Base-by-base conservation (phyloP, 371 early-diverging fungal species). In the Dichotomocladium elegans region DNA sequence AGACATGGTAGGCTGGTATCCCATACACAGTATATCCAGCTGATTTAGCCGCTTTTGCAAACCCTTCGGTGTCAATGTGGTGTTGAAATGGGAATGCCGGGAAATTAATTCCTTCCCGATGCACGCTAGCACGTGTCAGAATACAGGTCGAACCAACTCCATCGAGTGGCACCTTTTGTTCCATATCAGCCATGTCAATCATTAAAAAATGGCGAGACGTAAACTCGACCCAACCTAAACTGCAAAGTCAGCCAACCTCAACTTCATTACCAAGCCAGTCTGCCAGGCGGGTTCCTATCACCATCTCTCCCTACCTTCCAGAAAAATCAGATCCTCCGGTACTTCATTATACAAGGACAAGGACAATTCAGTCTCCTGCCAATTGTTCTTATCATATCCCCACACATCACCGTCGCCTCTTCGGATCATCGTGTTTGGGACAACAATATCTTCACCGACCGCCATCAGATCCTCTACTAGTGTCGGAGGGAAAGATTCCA, bases 51-150 rank as follows among this genome's bases (percentile, higher is more conserved):
- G 84, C 76, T 44, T 81, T 84, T 11, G 84, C 87, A 66, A 89
- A 73, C 0, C 87, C 88, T 70, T 87, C 89, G 12, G 85, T 83
- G 51, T 89, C 87, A 25, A 86, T 71, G 46, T 78, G 72, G 57
- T 87, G 85, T 37, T 82, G 73, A 29, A 82, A 70, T 22, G 79
- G 71, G 55, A 71, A 74, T 0, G 81, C 61, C 4, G 86, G 87
- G 44, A 86, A 87, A 10, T 69, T 71, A 30, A 81, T 75, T 2
- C 87, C 88, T 30, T 73, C 70, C 10, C 85, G 81, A 55, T 86
- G 86, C 1, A 89, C 81, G n/a, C 64, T 63, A 4, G 86, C 81
- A 42, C 79, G 79, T 42, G 83, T 79, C 17, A 83, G 54, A 1
- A 79, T 77, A 53, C 83, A 82, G 2, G 87, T 82, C 15, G 80